Base-by-base conservation (phyloP, 208 protist genomes). In the Trypanosomatidae sp. region DNA sequence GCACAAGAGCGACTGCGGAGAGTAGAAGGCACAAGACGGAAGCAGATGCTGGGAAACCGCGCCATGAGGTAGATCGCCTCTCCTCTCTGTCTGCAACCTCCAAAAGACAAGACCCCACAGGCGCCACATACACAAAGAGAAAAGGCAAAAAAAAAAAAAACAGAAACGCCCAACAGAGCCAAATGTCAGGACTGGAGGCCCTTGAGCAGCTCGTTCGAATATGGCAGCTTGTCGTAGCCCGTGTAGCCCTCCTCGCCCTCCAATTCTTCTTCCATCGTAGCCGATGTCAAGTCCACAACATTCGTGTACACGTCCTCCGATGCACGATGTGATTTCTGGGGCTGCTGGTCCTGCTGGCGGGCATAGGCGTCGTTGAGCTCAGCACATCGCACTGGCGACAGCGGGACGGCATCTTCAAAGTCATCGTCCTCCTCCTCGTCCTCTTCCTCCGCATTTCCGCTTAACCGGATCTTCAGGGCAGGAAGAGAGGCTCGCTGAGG, bases 361-460 rank as follows among this genome's bases (percentile, higher is more conserved):
- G 66, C 77, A 62, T 90, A 89, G 3, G 66, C 84, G 58, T 92
- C 90, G 76, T 91, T 94, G 33, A 84, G 55, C 73, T 83, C 79
- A 0, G 85, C 80, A 74, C 80, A 89, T 2, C 83, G 85, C 22
- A 88, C 81, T 13, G 90, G 87, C 15, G 87, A 92, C 13, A 95
- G 83, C 5, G 90, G 86, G 1, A 93, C 71, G 13, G 90, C 90
- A 69, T 95, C 90, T 62, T 95, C 90, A 73, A 95, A 95, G 77
- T 92, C 86, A 22, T 89, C 87, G 69, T 94, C 87, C 55, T 90
- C 85, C 60, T 86, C 78, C 36, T 71, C 77, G 28, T 71, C 67
- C 33, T 79, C 81, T 41, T 68, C 64, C 44, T 33, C 44, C 39
- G 43, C 7, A 75, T 74, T 52, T 30, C 25, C 19, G 52, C 73